Conservation (phyloP, 1,284 basidiomycete species). For the Pascua sp. region DNA sequence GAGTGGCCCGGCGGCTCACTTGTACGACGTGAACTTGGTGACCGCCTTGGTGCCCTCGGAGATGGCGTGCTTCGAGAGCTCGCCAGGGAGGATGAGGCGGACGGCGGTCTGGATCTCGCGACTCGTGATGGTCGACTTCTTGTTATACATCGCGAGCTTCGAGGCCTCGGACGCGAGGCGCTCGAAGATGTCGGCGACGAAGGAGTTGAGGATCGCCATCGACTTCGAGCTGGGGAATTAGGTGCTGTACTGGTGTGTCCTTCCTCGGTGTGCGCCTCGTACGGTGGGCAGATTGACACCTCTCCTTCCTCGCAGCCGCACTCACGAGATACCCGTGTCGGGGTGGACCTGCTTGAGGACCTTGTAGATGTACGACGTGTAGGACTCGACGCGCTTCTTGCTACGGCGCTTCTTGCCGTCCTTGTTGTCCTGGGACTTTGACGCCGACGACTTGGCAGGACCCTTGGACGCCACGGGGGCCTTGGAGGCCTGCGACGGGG, state of each 20-base stretch:
- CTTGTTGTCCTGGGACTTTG: conserved; percentile 66
- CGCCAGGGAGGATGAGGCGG: conserved; percentile 81
- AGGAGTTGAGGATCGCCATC: conserved; percentile 90
- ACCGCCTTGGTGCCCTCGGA: conserved; percentile 64
- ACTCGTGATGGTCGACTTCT: conserved; percentile 90
- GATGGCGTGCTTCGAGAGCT: conserved; percentile 77
- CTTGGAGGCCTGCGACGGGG: conserved; percentile 57
- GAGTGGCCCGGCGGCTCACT: too few species aligned
- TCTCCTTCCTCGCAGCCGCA: conserved; percentile 2
- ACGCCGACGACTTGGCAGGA: conserved; percentile 57
- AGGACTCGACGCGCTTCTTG: conserved; percentile 84
- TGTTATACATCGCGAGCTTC: conserved; percentile 86
- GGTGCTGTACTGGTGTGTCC: not conserved
- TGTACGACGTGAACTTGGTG: conserved; percentile 52
- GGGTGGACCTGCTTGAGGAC: conserved; percentile 71
- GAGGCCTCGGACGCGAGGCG: conserved; percentile 86
- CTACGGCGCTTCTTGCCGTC: conserved; percentile 80
- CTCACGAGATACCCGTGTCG: conserved; percentile 77
- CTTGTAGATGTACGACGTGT: conserved; percentile 93
- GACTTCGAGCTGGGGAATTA: conserved; percentile 74
- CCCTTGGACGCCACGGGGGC: conserved; percentile 51
- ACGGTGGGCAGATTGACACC: not conserved
- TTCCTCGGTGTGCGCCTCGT: not conserved
- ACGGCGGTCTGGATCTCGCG: conserved; percentile 91
- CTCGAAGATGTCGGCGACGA: conserved; percentile 91